A percentile compares a stretch with the other conserved stretches of the same genome.
Evolutionary conservation across 495 filamentous ascomycete genomes (phyloP).

Genomic region (Aspergillus affinis): DNA sequence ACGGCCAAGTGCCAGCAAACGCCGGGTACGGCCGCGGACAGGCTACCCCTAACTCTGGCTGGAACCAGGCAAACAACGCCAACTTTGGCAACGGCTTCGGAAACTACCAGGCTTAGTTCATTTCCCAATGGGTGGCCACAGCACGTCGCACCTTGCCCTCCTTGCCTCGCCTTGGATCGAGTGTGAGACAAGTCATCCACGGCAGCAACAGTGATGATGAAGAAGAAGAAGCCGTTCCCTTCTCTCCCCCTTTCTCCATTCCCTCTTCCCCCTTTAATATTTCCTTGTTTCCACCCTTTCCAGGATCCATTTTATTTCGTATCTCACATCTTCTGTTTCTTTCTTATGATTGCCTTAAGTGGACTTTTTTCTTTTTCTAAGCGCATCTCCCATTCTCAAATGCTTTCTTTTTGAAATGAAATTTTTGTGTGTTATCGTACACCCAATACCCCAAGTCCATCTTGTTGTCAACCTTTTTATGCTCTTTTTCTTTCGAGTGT

Average conservation of each 20-base stretch:
- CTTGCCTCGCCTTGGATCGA: slow-evolving; percentile 3
- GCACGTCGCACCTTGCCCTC: slow-evolving; percentile 17
- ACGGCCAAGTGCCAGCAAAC: slow-evolving; percentile 62
- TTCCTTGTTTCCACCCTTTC: slow-evolving; percentile 13
- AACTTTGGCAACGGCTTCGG: slow-evolving; percentile 54
- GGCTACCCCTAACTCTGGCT: slow-evolving; percentile 69
- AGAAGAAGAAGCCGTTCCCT: slow-evolving; percentile 16
- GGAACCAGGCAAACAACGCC: slow-evolving; percentile 60
- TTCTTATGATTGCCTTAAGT: slow-evolving; percentile 9
- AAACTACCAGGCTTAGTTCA: slow-evolving; percentile 52
- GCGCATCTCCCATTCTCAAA: slow-evolving; percentile 40
- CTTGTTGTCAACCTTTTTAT: slow-evolving; percentile 38
- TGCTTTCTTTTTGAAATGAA: slow-evolving; percentile 47
- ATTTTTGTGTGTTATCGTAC: slow-evolving; percentile 46
- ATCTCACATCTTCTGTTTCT: slow-evolving; percentile 12
- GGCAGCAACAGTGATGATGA: slow-evolving; percentile 17
- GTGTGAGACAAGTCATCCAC: slow-evolving; percentile 6
- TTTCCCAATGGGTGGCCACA: slow-evolving; percentile 8
- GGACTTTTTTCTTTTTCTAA: slow-evolving; percentile 21
- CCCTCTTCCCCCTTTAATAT: slow-evolving; percentile 14
- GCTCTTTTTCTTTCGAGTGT: slow-evolving; percentile 33
- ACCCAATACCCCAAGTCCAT: slow-evolving; percentile 51
- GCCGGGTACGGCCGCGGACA: slow-evolving; percentile 83
- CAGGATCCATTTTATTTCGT: slow-evolving; percentile 3
- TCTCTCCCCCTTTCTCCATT: slow-evolving; percentile 16